A percentile compares a stretch with the other conserved stretches of the same genome.
Evolutionary conservation across 148 eudicot species (phyloP).

Genomic region (Diospyros lotus): DNA sequence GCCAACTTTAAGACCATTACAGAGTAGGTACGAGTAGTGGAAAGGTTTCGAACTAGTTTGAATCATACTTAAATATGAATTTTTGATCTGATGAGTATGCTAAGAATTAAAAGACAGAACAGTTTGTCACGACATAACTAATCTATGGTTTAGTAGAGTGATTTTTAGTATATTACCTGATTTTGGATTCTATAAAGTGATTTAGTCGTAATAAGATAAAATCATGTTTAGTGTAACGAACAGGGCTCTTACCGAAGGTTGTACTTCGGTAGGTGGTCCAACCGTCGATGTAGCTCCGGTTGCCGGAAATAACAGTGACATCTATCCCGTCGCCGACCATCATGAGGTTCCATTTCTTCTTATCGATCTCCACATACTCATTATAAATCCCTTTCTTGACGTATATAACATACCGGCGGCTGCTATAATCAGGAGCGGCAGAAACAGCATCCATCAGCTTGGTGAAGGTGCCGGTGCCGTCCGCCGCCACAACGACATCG

Average conservation of each 20-base stretch:
- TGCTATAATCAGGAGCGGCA: conserved; percentile 41
- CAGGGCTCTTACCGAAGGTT: conserved; percentile 52
- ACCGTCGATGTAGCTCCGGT: conserved; percentile 51
- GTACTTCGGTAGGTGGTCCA: conserved; percentile 75
- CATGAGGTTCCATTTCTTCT: conserved; percentile 67
- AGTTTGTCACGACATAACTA: too few relatives aligned
- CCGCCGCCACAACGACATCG: conserved; percentile 59
- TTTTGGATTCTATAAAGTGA: too few relatives aligned
- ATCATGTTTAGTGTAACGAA: too few relatives aligned
- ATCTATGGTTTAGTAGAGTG: too few relatives aligned
- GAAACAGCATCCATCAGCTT: conserved; percentile 51
- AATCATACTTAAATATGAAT: too few relatives aligned
- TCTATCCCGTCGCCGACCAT: conserved; percentile 80
- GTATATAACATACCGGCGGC: conserved; percentile 50
- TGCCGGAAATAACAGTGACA: conserved; percentile 60
- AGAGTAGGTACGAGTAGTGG: too few relatives aligned
- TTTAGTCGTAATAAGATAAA: too few relatives aligned
- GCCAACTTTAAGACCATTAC: too few relatives aligned
- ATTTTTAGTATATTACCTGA: too few relatives aligned
- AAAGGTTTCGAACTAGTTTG: too few relatives aligned
- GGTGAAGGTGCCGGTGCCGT: conserved; percentile 63
- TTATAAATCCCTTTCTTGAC: conserved; percentile 70
- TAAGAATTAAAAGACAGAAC: too few relatives aligned
- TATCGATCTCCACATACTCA: conserved; percentile 64
- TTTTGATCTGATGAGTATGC: too few relatives aligned